Evolutionary conservation across 306 rosid genomes (phyloP).

Genomic region (Datisca glomerata): DNA sequence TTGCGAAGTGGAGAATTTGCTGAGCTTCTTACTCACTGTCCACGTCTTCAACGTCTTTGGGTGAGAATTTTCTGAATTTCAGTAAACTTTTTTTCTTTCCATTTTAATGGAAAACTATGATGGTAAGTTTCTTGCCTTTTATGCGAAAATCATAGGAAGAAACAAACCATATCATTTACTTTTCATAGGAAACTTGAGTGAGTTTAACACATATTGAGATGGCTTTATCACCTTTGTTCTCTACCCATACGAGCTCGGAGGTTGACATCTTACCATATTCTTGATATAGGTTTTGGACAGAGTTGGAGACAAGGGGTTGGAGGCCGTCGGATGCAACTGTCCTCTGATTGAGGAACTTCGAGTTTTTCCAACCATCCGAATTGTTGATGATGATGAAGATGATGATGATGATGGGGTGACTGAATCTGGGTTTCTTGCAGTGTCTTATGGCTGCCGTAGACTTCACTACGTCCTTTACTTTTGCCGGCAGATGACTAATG

Average conservation of each 20-base stretch:
- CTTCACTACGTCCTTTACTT: slow-evolving; percentile 76
- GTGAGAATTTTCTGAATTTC: no score
- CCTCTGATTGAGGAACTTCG: slow-evolving; percentile 85
- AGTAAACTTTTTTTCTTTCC: no score
- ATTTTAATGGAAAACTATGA: no score
- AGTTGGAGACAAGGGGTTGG: slow-evolving; percentile 71
- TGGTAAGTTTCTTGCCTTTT: neutral
- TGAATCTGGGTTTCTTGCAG: slow-evolving; percentile 69
- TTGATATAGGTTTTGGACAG: slow-evolving; percentile 63
- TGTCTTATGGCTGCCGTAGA: slow-evolving; percentile 63
- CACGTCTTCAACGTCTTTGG: slow-evolving; percentile 60
- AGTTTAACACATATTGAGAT: no score
- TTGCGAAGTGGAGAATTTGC: slow-evolving; percentile 45
- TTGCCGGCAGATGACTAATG: slow-evolving; percentile 78
- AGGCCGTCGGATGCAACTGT: slow-evolving; percentile 65
- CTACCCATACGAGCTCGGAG: no score
- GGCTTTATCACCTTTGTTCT: no score
- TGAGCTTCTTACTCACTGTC: slow-evolving; percentile 54
- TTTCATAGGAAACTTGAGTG: no score
- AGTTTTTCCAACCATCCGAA: slow-evolving; percentile 65
- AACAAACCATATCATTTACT: no score
- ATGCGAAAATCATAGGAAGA: no score
- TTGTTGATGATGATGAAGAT: slow-evolving; percentile 32
- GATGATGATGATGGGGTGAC: slow-evolving; percentile 49
- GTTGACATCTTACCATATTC: no score